These are phyloP conservation scores for Phytophthora ohioensis DNA, from an alignment of 352 stramenopile genomes.

Conservation along the genomic window DNA sequence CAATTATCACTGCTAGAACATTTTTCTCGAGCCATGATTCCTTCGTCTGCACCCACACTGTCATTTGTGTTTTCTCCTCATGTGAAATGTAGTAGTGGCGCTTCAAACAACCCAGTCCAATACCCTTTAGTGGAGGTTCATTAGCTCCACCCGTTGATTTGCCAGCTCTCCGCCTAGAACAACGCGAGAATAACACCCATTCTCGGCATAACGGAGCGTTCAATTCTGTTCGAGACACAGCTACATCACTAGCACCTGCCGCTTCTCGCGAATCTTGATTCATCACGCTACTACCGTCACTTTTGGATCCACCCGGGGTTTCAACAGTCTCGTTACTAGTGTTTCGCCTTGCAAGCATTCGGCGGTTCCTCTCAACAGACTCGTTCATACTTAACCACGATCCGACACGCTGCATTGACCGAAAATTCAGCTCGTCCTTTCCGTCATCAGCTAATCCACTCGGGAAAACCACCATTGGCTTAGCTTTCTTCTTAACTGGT, in stretches of 20 bases:
- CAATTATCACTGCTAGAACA: conserved; percentile 62
- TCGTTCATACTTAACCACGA: conserved; percentile 70
- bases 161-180: conserved; percentile 38
- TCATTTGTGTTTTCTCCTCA: conserved; percentile 69
- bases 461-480: conserved; percentile 31
- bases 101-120: conserved; percentile 66
- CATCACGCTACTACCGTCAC: conserved; percentile 53
- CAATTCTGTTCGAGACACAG: conserved; percentile 49
- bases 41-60: conserved; percentile 62
- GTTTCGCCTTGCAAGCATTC: conserved; percentile 33
- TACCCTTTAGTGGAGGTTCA: conserved; percentile 19
- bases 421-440: conserved; percentile 58
- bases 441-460: conserved; percentile 42
- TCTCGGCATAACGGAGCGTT: conserved; percentile 66
- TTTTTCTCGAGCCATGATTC: conserved; percentile 76
- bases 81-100: conserved; percentile 81
- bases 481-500: not conserved
- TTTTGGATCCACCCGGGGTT: not conserved
- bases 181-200: conserved; percentile 77
- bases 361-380: conserved; percentile 50
- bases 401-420: conserved; percentile 70
- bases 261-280: conserved; percentile 46
- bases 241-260: conserved; percentile 33
- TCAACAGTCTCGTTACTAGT: not conserved
- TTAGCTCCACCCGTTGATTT: not conserved